Conservation (phyloP, 2,329 filamentous ascomycete species). For the Pseudopyrenochaeta lycopersici region DNA sequence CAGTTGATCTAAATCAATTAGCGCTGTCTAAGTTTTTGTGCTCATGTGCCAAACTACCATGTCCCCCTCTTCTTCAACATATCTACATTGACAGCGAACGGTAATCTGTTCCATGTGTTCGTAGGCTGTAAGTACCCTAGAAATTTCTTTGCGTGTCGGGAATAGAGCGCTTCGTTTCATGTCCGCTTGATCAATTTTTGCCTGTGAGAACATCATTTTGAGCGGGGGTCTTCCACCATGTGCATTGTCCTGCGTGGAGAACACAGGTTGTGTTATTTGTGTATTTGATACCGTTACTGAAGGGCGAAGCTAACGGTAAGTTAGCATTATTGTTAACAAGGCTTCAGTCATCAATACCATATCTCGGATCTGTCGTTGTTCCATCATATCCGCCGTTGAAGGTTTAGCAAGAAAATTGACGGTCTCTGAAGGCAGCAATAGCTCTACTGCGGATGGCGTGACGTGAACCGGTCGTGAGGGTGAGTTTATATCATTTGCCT, state of each 20-base stretch:
- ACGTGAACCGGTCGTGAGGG: neutral
- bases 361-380: neutral
- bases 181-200: neutral
- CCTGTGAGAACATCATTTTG: neutral
- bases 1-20: constrained; percentile 51
- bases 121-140: neutral
- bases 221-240: neutral
- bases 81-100: neutral
- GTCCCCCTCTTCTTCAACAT: constrained; percentile 1
- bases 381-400: neutral
- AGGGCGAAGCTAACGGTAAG: neutral
- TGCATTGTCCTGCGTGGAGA: neutral
- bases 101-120: neutral
- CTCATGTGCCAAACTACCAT: constrained; percentile 8
- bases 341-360: neutral
- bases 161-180: neutral
- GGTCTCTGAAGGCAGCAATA: neutral
- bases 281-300: neutral
- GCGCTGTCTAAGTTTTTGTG: neutral
- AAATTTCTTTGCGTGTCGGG: neutral
- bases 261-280: constrained; percentile 1
- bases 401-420: neutral
- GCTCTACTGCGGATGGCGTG: neutral
- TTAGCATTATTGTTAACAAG: neutral
- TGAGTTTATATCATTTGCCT: neutral